Evolutionary conservation across 1,284 basidiomycete species (phyloP).

Genomic region (Ceratobasidium theobromae): DNA sequence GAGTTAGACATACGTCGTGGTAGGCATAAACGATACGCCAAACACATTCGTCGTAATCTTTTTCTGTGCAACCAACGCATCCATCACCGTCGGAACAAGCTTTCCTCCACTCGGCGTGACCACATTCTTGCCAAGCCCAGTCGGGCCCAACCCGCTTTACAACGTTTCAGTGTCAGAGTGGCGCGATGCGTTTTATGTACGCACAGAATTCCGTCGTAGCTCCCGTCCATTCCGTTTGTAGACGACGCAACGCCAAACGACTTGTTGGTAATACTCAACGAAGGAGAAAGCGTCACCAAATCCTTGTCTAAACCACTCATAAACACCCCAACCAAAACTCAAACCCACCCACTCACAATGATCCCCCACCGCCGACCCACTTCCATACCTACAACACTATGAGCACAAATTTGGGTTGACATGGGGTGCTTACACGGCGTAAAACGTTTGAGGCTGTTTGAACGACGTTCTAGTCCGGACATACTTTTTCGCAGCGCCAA

Average conservation of each 20-base stretch:
- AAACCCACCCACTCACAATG: conserved; percentile 13
- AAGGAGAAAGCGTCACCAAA: conserved; percentile 11
- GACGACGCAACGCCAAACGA: conserved; percentile 21
- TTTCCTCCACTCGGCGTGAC: not conserved
- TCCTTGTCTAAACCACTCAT: conserved; percentile 7
- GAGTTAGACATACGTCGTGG: not conserved
- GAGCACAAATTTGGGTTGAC: not conserved
- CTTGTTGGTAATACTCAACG: conserved; percentile 11
- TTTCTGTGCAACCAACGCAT: conserved; percentile 24
- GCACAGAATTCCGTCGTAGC: conserved; percentile 28
- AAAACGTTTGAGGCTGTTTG: conserved; percentile 9
- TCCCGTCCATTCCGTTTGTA: not conserved
- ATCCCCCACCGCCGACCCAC: conserved; percentile 20
- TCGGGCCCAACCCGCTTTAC: conserved; percentile 13
- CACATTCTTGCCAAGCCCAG: not conserved
- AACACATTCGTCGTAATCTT: conserved; percentile 16
- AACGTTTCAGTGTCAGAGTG: not conserved
- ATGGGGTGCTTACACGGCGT: not conserved
- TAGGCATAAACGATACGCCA: conserved; percentile 15
- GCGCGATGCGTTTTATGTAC: not conserved
- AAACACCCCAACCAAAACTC: too few species aligned
- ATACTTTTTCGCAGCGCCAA: conserved; percentile 24
- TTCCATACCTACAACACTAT: not conserved
- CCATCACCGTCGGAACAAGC: conserved; percentile 18
- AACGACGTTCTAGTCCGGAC: conserved; percentile 13